Percentiles rank a stretch among this genome's conserved stretches.
These are phyloP conservation scores for Symbiodinium natans DNA, from an alignment of 73 alveolate genomes.

Conservation along the genomic window DNA sequence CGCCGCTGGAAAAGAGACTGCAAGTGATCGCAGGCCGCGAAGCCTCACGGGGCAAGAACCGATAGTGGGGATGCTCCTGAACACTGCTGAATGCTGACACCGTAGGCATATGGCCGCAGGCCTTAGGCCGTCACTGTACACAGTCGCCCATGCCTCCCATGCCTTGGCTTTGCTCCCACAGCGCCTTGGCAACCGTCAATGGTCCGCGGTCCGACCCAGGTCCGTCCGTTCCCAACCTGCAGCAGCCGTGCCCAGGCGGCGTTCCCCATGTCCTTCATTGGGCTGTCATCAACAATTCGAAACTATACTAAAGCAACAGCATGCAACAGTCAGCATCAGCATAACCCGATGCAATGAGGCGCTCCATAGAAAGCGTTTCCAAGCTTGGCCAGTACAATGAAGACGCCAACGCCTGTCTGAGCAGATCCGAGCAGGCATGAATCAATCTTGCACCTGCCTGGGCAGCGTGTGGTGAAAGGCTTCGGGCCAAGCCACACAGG, in stretches of 20 bases:
- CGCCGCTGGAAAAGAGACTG: not conserved
- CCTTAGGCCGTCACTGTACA: not conserved
- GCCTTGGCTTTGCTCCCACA: constrained; percentile 1
- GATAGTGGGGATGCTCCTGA: no score
- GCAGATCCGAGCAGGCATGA: no score
- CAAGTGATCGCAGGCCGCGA: constrained; percentile 1
- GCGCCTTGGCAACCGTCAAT: no score
- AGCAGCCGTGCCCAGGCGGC: not conserved
- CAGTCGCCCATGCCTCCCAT: not conserved
- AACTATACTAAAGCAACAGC: no score
- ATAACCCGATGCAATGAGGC: not conserved
- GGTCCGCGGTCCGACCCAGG: no score
- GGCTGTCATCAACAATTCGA: not conserved
- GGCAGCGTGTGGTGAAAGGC: not conserved
- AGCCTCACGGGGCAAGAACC: not conserved
- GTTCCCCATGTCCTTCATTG: constrained; percentile 1
- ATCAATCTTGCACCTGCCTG: not conserved
- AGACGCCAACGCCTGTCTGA: not conserved
- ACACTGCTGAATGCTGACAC: no score
- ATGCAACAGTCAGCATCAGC: no score
- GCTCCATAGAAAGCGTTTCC: not conserved
- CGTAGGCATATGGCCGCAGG: no score
- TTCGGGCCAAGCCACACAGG: not conserved
- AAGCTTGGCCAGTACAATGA: constrained; percentile 5
- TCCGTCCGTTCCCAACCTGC: no score